Percentiles rank a stretch among this genome's conserved stretches.
These are phyloP conservation scores for Gossypium schwendimanii DNA, from an alignment of 441 rosid genomes.

Conservation along the genomic window DNA sequence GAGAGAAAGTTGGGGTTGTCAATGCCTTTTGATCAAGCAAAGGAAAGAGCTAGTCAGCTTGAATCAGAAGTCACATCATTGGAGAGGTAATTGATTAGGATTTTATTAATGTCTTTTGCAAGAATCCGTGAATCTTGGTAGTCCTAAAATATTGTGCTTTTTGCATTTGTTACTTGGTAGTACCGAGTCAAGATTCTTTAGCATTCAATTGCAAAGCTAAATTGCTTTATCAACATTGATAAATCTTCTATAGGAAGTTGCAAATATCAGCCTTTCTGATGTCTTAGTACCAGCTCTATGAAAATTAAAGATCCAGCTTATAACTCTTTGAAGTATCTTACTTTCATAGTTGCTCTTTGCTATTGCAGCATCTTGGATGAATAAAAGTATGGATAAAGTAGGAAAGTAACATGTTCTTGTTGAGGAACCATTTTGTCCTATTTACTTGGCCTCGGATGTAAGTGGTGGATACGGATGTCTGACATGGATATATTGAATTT, in stretches of 20 bases:
- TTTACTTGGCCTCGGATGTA: not conserved
- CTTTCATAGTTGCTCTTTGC: not conserved
- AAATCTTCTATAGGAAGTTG: not conserved
- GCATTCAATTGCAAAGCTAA: not conserved
- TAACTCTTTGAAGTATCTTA: not conserved
- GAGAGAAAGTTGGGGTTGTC: conserved; percentile 80
- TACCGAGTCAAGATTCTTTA: not conserved
- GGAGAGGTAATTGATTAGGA: conserved; percentile 54
- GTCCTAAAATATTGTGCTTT: not conserved
- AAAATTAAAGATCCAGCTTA: not conserved
- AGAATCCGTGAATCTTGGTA: not conserved
- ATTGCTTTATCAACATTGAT: not conserved
- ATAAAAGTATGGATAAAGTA: not conserved
- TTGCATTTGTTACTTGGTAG: not conserved
- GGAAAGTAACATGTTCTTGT: not conserved
- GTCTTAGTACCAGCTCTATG: not conserved
- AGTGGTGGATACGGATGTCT: not conserved
- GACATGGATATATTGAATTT: not conserved
- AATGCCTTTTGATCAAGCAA: conserved; percentile 75
- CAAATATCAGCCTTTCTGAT: not conserved
- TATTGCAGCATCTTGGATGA: not conserved
- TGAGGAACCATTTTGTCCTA: not conserved
- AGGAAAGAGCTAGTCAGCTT: conserved; percentile 64
- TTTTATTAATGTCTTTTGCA: not conserved
- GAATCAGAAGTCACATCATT: conserved; percentile 69